Evolutionary conservation across 176 grass and related monocot genomes (phyloP), one percentile per base, ranked within the genome.

Genomic region (Echinochloa phyllopogon): DNA sequence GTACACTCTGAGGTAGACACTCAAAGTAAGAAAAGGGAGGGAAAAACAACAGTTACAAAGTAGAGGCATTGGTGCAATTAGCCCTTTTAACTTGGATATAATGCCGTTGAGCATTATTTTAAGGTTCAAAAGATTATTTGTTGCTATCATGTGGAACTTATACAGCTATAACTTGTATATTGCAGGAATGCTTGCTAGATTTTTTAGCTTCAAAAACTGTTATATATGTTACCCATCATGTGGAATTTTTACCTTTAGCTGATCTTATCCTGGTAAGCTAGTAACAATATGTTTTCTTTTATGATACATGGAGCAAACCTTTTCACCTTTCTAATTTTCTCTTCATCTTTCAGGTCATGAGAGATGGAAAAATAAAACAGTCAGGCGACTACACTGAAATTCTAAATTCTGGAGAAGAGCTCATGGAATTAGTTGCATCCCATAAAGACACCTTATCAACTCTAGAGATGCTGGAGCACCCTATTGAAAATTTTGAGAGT

Each of bases 151-250:
- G n/a, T n/a, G n/a, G n/a, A n/a, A n/a, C n/a, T n/a, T n/a, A n/a
- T n/a, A n/a, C n/a, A 0, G 27, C 15, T 56, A 53, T 36, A 44
- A 43, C 52, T 60, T 42, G n/a, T 68, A n/a, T 62, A 74, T 67
- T 88, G 16, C 69, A 92, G 94, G 94, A 97, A 43, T 97, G 91
- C 69, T 83, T 97, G 74, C 58, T 85, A 25, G 65, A 76, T 24
- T n/a, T 88, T 42, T 81, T 97, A 75, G 48, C 79, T 78, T 65
- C 58, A 56, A 97, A 97, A 75, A 97, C 89, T 15, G 89, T 97
- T 43, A 50, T 97, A 6, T 97, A 97, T 79, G 89, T 94, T 14
- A 97, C 94, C 36, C 94, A 97, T 59, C 94, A 97, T 84, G 74
- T 97, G 13, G 78, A 97, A 40, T 94, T 97, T 87, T 69, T 91